These are phyloP conservation scores for Thyridium curvatum DNA, from an alignment of 2,329 filamentous ascomycete genomes.

Conservation along the genomic window DNA sequence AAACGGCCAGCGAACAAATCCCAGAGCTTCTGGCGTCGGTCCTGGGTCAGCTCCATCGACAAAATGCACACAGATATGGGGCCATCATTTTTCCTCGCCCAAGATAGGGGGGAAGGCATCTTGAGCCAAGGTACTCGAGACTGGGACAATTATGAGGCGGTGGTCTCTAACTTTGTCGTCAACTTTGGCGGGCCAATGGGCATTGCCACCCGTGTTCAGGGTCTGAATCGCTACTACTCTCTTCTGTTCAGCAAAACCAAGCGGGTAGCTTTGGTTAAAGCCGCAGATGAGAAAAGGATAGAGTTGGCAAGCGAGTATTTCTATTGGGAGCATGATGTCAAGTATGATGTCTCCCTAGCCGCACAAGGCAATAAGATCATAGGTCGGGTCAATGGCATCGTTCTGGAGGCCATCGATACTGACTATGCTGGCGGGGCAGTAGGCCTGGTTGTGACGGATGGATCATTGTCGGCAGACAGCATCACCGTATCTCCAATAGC, in stretches of 20 bases:
- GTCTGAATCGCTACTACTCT: constrained; percentile 22
- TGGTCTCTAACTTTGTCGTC: constrained; percentile 13
- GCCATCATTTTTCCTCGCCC: constrained; percentile 15
- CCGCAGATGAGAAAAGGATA: constrained; percentile 12
- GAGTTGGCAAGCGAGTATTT: constrained; percentile 8
- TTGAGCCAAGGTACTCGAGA: constrained; percentile 23
- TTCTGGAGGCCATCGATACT: constrained; percentile 9
- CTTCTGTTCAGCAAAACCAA: constrained; percentile 11
- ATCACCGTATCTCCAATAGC: constrained; percentile 6
- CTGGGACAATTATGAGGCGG: constrained; percentile 19
- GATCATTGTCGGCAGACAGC: constrained; percentile 10
- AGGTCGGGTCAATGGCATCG: constrained; percentile 3
- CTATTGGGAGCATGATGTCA: constrained; percentile 12
- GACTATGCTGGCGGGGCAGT: constrained; percentile 14
- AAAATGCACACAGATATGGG: constrained; percentile 11
- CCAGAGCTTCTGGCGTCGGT: constrained; percentile 16
- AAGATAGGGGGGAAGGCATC: constrained; percentile 21
- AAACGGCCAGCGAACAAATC: constrained; percentile 4
- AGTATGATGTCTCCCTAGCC: constrained; percentile 9
- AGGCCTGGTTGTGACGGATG: constrained; percentile 13
- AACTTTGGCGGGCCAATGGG: constrained; percentile 16
- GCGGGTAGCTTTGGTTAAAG: constrained; percentile 13
- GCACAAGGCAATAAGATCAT: constrained; percentile 3
- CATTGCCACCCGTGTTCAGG: constrained; percentile 18
- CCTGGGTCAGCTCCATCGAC: constrained; percentile 19